Conservation (phyloP, 768 basidiomycete species). For the Hygrocybe coccinea region DNA sequence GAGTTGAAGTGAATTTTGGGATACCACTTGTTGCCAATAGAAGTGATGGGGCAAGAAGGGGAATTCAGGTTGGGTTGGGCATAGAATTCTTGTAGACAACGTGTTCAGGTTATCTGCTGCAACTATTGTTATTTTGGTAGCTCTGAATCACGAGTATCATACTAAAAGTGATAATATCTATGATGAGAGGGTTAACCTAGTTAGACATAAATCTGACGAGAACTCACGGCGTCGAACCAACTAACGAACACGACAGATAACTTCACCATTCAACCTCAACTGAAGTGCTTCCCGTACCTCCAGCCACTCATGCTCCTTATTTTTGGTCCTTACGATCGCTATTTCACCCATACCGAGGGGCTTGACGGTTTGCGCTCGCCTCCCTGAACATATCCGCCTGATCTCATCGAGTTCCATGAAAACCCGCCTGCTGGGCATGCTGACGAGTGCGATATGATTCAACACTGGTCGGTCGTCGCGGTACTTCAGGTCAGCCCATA, state of each 20-base stretch:
- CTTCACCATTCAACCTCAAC: constrained; percentile 75
- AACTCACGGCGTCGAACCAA: no score
- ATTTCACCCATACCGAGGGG: constrained; percentile 92
- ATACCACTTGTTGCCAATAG: constrained; percentile 68
- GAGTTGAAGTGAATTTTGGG: constrained; percentile 87
- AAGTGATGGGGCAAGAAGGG: constrained; percentile 62
- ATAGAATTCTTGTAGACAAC: constrained; percentile 62
- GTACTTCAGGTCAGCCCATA: constrained; percentile 95
- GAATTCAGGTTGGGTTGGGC: constrained; percentile 78
- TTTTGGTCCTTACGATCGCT: constrained; percentile 72
- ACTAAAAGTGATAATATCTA: no score
- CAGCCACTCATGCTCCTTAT: constrained; percentile 73
- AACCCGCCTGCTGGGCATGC: constrained; percentile 76
- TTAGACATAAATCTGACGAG: no score
- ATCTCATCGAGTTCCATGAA: constrained; percentile 74
- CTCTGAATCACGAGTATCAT: no score
- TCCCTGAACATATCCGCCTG: constrained; percentile 71
- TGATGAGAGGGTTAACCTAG: no score
- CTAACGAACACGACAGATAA: constrained; percentile 71
- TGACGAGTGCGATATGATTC: constrained; percentile 71
- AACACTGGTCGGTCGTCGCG: constrained; percentile 85
- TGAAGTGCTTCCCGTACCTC: constrained; percentile 90
- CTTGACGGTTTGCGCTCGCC: constrained; percentile 72
- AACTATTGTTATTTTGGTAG: no score
- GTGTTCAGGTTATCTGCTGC: no score